These are phyloP conservation scores for Xylaria sp. DNA, from an alignment of 2,329 filamentous ascomycete species.

Conservation along the genomic window DNA sequence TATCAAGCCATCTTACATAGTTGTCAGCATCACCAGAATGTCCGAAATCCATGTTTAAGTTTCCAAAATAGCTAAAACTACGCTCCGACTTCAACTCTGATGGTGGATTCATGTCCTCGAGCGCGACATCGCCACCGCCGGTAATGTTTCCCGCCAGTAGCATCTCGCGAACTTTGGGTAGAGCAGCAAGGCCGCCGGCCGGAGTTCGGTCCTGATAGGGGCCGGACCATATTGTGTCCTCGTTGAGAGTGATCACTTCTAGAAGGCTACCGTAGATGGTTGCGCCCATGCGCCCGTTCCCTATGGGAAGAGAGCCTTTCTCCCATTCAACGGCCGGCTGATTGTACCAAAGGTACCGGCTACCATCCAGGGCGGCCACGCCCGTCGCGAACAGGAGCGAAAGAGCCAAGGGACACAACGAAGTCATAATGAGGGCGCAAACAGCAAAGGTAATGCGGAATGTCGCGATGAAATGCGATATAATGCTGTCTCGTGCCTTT, in stretches of 20 bases:
- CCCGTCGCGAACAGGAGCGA: constrained; percentile 17
- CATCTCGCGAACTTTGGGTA: constrained; percentile 7
- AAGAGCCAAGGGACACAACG: background rate
- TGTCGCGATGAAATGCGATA: background rate
- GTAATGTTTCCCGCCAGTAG: constrained; percentile 17
- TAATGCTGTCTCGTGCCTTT: background rate
- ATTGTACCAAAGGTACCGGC: constrained; percentile 24
- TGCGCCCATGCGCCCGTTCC: constrained; percentile 29
- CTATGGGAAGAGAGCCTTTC: constrained; percentile 25
- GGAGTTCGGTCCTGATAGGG: constrained; percentile 19
- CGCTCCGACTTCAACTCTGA: background rate
- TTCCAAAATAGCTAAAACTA: constrained; percentile 19
- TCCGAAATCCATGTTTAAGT: constrained; percentile 20
- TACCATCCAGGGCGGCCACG: constrained; percentile 3
- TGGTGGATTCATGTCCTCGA: constrained; percentile 12
- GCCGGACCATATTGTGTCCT: constrained; percentile 25
- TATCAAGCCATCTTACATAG: constrained; percentile 23
- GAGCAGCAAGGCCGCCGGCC: background rate
- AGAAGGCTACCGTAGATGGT: constrained; percentile 16
- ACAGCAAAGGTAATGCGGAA: background rate
- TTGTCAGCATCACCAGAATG: constrained; percentile 7
- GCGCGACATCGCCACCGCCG: background rate
- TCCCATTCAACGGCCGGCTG: constrained; percentile 15
- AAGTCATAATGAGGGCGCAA: constrained; percentile 4
- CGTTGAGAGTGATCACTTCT: constrained; percentile 16